These are phyloP conservation scores for Fusarium dlaminii DNA, from an alignment of 2,329 filamentous ascomycete genomes.

Conservation along the genomic window DNA sequence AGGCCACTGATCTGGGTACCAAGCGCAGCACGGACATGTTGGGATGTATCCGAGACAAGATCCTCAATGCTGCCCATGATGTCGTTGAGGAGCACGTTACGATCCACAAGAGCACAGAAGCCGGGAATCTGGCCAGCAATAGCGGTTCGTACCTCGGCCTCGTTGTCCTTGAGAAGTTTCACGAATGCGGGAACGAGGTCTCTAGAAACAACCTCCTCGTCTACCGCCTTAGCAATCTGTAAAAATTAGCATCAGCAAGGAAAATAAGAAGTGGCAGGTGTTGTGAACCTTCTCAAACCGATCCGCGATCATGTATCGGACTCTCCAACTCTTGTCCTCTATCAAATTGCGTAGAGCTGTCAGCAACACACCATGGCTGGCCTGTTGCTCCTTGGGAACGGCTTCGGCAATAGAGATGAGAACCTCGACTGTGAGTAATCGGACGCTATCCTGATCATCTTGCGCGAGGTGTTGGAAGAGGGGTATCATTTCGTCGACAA, in stretches of 20 bases:
- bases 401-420: slow-evolving; percentile 96
- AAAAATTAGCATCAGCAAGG: neutral
- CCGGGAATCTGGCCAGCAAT: slow-evolving; percentile 98
- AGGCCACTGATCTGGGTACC: slow-evolving; percentile 97
- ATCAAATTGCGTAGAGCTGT: slow-evolving; percentile 92
- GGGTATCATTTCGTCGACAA: slow-evolving; percentile 99
- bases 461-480: slow-evolving; percentile 96
- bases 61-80: slow-evolving; percentile 98
- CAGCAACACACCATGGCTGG: slow-evolving; percentile 91
- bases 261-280: neutral
- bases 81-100: slow-evolving; percentile 87
- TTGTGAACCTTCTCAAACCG: slow-evolving; percentile 85
- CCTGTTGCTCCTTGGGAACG: slow-evolving; percentile 97
- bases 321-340: slow-evolving; percentile 99
- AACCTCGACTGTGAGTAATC: slow-evolving; percentile 94
- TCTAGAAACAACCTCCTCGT: slow-evolving; percentile 93
- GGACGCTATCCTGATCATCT: slow-evolving; percentile 97
- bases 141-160: slow-evolving; percentile 96
- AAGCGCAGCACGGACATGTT: slow-evolving; percentile 94
- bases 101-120: slow-evolving; percentile 91
- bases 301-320: slow-evolving; percentile 99
- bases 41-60: slow-evolving; percentile 92
- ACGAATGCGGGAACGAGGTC: slow-evolving; percentile 97
- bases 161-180: slow-evolving; percentile 96
- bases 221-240: slow-evolving; percentile 96